Conservation (phyloP, 768 basidiomycete species). For the Pleurotus tuoliensis region DNA sequence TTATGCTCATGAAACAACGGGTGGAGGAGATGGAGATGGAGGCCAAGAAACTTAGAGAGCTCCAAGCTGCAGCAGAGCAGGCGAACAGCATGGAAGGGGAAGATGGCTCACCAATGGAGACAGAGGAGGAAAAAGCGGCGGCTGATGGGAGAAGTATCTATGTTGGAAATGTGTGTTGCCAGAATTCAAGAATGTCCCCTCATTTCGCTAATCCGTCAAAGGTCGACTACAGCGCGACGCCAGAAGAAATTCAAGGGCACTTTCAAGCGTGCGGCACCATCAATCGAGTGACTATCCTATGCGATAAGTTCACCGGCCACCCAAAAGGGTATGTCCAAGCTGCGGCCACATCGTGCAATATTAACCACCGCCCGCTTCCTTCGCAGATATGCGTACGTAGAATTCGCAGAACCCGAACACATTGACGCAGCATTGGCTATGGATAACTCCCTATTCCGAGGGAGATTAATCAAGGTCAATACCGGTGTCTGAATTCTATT, state of each 20-base stretch:
- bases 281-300: slow-evolving; percentile 97
- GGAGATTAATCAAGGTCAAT: slow-evolving; percentile 82
- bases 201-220: slow-evolving; percentile 26
- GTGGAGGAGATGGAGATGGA: slow-evolving; percentile 93
- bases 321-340: slow-evolving; percentile 78
- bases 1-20: slow-evolving; percentile 85
- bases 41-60: slow-evolving; percentile 81
- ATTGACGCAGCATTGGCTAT: slow-evolving; percentile 89
- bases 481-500: background rate
- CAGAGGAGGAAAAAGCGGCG: slow-evolving; percentile 78
- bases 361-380: slow-evolving; percentile 5
- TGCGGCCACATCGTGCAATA: slow-evolving; percentile 7
- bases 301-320: slow-evolving; percentile 99
- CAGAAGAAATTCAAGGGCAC: slow-evolving; percentile 96
- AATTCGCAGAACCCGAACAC: slow-evolving; percentile 91
- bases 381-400: slow-evolving; percentile 92
- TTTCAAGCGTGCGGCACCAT: slow-evolving; percentile 98
- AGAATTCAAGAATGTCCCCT: slow-evolving; percentile 10
- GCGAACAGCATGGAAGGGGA: slow-evolving; percentile 45
- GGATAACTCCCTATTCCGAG: slow-evolving; percentile 95
- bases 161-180: slow-evolving; percentile 86
- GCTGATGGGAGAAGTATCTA: slow-evolving; percentile 89
- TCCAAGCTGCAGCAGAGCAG: slow-evolving; percentile 75
- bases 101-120: slow-evolving; percentile 57
- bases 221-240: slow-evolving; percentile 97